These are phyloP conservation scores for Blastomyces emzantsi DNA, from an alignment of 2,329 filamentous ascomycete species.

Conservation along the genomic window DNA sequence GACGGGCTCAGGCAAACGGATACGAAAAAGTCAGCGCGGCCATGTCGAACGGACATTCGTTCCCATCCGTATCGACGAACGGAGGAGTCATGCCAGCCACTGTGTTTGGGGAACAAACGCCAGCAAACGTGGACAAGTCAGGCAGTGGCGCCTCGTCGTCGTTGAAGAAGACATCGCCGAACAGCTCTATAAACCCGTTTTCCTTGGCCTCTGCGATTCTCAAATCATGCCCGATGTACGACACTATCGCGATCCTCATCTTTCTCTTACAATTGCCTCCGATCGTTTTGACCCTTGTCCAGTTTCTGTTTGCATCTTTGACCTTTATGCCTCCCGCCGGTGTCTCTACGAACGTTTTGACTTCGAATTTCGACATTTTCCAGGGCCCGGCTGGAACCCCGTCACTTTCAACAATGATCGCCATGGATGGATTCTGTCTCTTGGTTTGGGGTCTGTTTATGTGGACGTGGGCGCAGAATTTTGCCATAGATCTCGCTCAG, in stretches of 20 bases:
- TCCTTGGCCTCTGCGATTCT: slow-evolving; percentile 78
- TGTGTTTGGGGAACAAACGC: slow-evolving; percentile 18
- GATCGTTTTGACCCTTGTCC: slow-evolving; percentile 77
- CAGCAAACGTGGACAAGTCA: slow-evolving; percentile 26
- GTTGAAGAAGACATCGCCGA: slow-evolving; percentile 26
- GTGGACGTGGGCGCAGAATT: slow-evolving; percentile 77
- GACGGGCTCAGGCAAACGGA: slow-evolving; percentile 28
- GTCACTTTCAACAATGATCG: slow-evolving; percentile 72
- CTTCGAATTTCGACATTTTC: slow-evolving; percentile 85
- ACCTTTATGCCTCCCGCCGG: slow-evolving; percentile 83
- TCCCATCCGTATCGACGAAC: slow-evolving; percentile 25
- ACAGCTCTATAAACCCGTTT: slow-evolving; percentile 56
- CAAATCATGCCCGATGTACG: slow-evolving; percentile 78
- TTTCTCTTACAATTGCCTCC: slow-evolving; percentile 88
- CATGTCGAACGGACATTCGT: slow-evolving; percentile 30
- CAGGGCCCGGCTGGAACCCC: slow-evolving; percentile 79
- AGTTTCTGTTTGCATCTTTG: slow-evolving; percentile 83
- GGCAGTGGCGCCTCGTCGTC: slow-evolving; percentile 15
- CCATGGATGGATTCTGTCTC: slow-evolving; percentile 75
- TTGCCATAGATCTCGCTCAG: slow-evolving; percentile 82
- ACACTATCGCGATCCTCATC: slow-evolving; percentile 94
- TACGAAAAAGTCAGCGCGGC: slow-evolving; percentile 28
- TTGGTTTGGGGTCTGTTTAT: slow-evolving; percentile 73
- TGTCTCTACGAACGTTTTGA: slow-evolving; percentile 61
- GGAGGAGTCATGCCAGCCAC: slow-evolving; percentile 18